Evolutionary conservation across 2,329 filamentous ascomycete genomes (phyloP).

Genomic region (Pseudonectria foliicola): DNA sequence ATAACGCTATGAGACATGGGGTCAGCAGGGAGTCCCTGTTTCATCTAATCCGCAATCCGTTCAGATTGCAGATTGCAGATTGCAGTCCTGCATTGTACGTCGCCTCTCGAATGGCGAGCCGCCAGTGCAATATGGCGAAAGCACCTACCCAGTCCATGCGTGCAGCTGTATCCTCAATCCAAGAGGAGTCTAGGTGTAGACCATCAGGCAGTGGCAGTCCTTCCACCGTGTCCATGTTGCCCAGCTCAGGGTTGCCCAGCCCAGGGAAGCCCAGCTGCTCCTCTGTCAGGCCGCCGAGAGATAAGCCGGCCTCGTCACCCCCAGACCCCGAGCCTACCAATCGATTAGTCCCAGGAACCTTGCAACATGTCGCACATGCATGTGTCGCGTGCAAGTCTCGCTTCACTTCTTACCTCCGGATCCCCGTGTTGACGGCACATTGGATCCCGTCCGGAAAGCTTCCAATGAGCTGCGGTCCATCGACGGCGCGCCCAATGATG

Average conservation of each 20-base stretch:
- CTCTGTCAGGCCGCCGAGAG: constrained; percentile 12
- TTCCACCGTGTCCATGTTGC: constrained; percentile 3
- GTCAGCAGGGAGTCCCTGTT: background rate
- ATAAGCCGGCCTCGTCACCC: constrained; percentile 14
- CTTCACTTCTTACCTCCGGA: constrained; percentile 12
- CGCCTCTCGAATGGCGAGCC: no score
- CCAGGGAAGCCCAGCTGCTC: constrained; percentile 14
- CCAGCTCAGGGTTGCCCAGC: no score
- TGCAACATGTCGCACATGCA: constrained; percentile 10
- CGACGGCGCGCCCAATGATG: constrained; percentile 12
- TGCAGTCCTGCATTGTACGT: background rate
- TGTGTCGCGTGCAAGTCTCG: constrained; percentile 2
- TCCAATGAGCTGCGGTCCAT: constrained; percentile 15
- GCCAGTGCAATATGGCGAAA: no score
- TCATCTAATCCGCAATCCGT: no score
- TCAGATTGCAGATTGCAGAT: no score
- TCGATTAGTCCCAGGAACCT: constrained; percentile 3
- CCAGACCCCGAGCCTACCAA: constrained; percentile 9
- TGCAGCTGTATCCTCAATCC: constrained; percentile 25
- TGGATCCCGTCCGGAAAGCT: constrained; percentile 12
- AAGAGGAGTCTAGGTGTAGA: constrained; percentile 28
- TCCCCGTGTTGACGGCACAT: constrained; percentile 15
- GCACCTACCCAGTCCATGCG: constrained; percentile 34
- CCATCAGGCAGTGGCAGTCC: constrained; percentile 7
- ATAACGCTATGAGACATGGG: constrained; percentile 19